Evolutionary conservation across 1,284 basidiomycete genomes (phyloP), one percentile per base, ranked within the genome.

Genomic region (Malassezia restricta): DNA sequence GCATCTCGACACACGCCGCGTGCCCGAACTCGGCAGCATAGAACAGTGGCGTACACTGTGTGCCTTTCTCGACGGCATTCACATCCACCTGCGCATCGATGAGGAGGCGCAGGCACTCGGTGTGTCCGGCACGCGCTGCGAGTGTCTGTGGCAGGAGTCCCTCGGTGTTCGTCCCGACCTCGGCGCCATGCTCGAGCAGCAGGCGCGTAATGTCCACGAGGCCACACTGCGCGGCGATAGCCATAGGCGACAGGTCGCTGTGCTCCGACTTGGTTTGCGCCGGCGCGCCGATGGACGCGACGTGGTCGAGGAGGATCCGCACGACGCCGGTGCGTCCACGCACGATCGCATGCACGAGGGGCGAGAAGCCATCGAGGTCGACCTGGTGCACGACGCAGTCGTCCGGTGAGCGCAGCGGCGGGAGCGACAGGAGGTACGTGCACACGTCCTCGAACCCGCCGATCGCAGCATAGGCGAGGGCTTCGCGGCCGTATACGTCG

Each of bases 1-100:
- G 78, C 31, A 87, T 79, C 41, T 77, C 76, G 45, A 96, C 80
- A 70, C 87, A 94, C 8, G 79, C 78, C 27, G 80, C 76, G 64
- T 85, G 86, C 0, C 94, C 92, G 59, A 87, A 84, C 30, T 89
- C 83, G 1, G 91, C 86, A 4, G 94, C 90, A 73, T 98, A 92
- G 73, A 94, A 91, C 44, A 96, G 79, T 17, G 94, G 92, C 6
- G 92, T 98, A 90, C 94, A 96, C 72, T 92, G 86, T 68, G 94
- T 88, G 90, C 66, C 66, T 74, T 94, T 98, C 78, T 99, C 92
- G 5, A 84, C 82, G 24, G 82, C 79, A 72, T 98, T 59, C 5
- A 62, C 59, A 30, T 70, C 64, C 15, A 63, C 66, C 3, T 59
- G 76, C 64, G 48, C 75, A 68, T 53, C 74, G 64, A 90, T 77